Base-by-base conservation (phyloP, 1,284 basidiomycete species). In the Austroboletus novae-zelandiae region DNA sequence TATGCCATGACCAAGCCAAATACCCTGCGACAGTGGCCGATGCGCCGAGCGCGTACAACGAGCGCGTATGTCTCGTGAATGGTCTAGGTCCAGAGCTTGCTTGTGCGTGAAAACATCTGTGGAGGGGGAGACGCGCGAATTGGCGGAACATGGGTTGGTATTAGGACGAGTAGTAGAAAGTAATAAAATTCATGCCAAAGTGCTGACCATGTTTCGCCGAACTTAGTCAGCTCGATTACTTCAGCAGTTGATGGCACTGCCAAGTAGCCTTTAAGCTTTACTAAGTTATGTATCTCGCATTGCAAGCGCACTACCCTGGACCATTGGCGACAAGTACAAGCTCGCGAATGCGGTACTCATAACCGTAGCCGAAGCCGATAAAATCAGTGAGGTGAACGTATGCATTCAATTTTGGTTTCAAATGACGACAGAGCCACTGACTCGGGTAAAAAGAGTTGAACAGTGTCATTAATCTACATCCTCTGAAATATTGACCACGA, bases 131-230 rank as follows among this genome's bases (percentile, higher is more conserved):
- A 50, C 68, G 68, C 51, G 68, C 56, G 20, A 72, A 53, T 20
- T 66, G 64, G 52, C 73, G 61, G 48, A 75, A 61, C 73, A 75
- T 75, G 53, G 17, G n/a, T 40, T 76, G 40, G 53, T n/a, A 14
- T 40, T 43, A 53, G 37, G 34, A 47, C 39, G n/a, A 37, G 14
- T 40, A 32, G 35, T 25, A 8, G 2, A 3, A 18, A 43, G n/a
- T 17, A 17, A 42, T 50, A 58, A 67, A 64, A 62, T 64, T 64
- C 56, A 20, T 45, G 56, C 53, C 53, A 49, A 54, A 9, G 27
- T 11, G 32, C 32, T 52, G 47, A 35, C 23, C 39, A 34, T 2
- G 18, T 45, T n/a, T 30, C 37, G 34, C 48, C 44, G 32, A 44
- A 46, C 40, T 66, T 61, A 51, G 60, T 62, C 64, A 65, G 45